Evolutionary conservation across 73 alveolate genomes (phyloP), one percentile per base, ranked within the genome.

Genomic region (Durusdinium trenchii): DNA sequence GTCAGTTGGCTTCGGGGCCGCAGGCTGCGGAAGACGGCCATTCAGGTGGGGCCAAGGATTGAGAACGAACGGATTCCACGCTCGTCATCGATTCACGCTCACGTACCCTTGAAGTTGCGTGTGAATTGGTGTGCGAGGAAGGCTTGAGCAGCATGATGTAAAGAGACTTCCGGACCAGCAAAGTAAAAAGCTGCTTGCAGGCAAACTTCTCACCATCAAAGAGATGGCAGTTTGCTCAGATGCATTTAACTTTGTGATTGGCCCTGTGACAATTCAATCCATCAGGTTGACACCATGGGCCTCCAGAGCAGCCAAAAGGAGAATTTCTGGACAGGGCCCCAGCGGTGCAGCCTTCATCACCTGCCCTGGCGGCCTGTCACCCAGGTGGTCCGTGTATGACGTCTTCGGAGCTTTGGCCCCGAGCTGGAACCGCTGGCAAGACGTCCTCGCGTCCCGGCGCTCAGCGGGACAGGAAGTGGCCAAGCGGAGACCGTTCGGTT

Each of bases 341-440:
- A 76, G 86, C 50, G 51, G 12, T 6, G 3, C 73, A 57, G 69
- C 23, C 69, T 57, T 57, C 69, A 12, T 23, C 45, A 28, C 79
- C 42, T 64, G n/a, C 42, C 28, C 42, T 9, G 45, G 79, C 12
- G 42, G 79, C 45, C 42, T 28, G 92, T 16, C 9, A 6, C 50
- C 36, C 2, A 84, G 94, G 94, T 51, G 75, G 94, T 50, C 38
- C 73, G 54, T 84, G 73, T n/a, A n/a, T 12, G 43, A 51, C 52
- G 14, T 84, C 52, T 84, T 84, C 45, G 73, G 76, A n/a, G 94
- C 94, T 4, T 30, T 84, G 12, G 46, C 69, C 52, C 94, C 94
- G 23, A 16, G 40, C 52, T 84, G 94, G 94, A 51, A 84, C 38
- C 73, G 75, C 3, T 84, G 94, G 94, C 42, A 84, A 75, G 94